Base-by-base conservation (phyloP, 129 eudicot species). In the Arctium lappa region DNA sequence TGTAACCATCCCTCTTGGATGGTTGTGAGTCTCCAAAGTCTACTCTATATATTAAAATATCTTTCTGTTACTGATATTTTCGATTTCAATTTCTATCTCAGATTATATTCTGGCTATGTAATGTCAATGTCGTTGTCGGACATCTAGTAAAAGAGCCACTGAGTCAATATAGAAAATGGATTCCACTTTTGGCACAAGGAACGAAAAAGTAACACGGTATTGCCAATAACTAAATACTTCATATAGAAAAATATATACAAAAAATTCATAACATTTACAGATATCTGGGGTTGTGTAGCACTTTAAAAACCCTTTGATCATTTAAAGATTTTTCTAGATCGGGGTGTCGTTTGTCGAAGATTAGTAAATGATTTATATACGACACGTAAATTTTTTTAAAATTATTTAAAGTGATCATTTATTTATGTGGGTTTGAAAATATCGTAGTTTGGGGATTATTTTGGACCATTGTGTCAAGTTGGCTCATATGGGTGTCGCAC, bases 1-100 rank as follows among this genome's bases (percentile, higher is more conserved):
- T 83, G 79, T 83, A 83, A n/a, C 53, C 68, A 83, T 83, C 82
- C 71, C 66, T 70, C 31, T 77, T 77, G 86, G 82, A 83, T 83
- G 82, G 82, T 71, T 83, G 82, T 71, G 50, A 78, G 75, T 18
- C 73, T 30, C 83, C 82, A 77, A 84, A 77, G 73, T 56, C 86
- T 36, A 44, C 69, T 50, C 13, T 77, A 36, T 68, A 9, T 12
- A 69, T 83, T 29, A 69, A 83, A 68, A 76, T 69, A 76, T 69
- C 78, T 48, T 83, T 56, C 38, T 11, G 8, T 18, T 77, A 16
- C 8, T n/a, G 11, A 62, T 53, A 56, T 53, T n/a, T 84, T 72
- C 32, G 50, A 60, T 72, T 13, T 77, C 62, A 40, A 60, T 72
- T 13, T 71, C 62, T 18, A 70, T 77, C 34, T 29, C 15, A 39